Evolutionary conservation across 495 filamentous ascomycete genomes (phyloP).

Genomic region (Evansstolkia leycettana): DNA sequence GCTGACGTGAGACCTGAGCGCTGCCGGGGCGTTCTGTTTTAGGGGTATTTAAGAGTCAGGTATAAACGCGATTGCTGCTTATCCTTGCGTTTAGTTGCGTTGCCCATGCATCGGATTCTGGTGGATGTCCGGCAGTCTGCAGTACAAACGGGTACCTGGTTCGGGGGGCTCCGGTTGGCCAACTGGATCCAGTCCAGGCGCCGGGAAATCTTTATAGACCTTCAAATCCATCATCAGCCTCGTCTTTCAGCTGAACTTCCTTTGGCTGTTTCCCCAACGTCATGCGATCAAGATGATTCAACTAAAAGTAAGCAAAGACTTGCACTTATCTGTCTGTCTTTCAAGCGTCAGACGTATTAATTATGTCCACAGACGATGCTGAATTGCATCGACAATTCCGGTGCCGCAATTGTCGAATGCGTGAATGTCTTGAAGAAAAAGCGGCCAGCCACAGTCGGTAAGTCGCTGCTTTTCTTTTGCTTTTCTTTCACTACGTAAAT

Average conservation of each 20-base stretch:
- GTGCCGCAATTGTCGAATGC: conserved; percentile 95
- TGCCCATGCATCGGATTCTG: too few relatives aligned
- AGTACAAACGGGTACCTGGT: too few relatives aligned
- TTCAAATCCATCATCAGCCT: conserved; percentile 1
- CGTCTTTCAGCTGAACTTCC: conserved; percentile 5
- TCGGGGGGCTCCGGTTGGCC: conserved; percentile 16
- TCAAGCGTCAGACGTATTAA: too few relatives aligned
- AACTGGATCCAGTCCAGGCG: too few relatives aligned
- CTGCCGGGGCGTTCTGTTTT: too few relatives aligned
- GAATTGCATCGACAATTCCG: conserved; percentile 99
- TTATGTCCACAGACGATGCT: conserved; percentile 98
- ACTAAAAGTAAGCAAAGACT: conserved; percentile 59
- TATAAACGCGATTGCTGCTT: too few relatives aligned
- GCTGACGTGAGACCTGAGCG: too few relatives aligned
- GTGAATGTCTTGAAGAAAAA: conserved; percentile 86
- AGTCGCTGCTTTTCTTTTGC: conserved; percentile 10
- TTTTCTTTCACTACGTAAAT: neutral
- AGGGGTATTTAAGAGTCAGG: too few relatives aligned
- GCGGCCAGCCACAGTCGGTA: conserved; percentile 81
- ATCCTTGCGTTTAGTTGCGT: too few relatives aligned
- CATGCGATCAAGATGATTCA: conserved; percentile 75
- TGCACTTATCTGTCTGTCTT: too few relatives aligned
- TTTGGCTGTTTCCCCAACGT: conserved; percentile 3
- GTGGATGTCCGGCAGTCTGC: too few relatives aligned
- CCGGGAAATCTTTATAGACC: conserved; percentile 20